Evolutionary conservation across 257 asterid genomes (phyloP).

Genomic region (Perilla frutescens): DNA sequence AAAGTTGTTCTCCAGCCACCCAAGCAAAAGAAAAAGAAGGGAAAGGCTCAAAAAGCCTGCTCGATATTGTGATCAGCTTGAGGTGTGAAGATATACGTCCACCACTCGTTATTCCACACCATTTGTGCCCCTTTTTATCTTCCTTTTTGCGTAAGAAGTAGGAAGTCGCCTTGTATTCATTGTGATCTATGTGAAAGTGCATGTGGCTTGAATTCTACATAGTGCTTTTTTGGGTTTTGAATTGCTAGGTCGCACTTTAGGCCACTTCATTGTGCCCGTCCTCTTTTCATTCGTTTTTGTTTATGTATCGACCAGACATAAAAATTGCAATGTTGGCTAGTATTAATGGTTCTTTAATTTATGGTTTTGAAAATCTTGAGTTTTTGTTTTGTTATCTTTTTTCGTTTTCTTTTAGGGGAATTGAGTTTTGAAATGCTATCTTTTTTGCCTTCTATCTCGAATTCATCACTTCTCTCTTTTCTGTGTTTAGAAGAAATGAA

Average conservation of each 20-base stretch:
- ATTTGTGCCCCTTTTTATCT: slow-evolving; percentile 37
- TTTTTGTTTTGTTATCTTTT: not conserved
- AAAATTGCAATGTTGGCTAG: slow-evolving; percentile 47
- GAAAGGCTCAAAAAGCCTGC: slow-evolving; percentile 63
- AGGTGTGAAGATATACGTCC: slow-evolving; percentile 37
- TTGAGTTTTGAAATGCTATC: slow-evolving; percentile 9
- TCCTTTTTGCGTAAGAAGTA: slow-evolving; percentile 44
- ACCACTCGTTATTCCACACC: slow-evolving; percentile 31
- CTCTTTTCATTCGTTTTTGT: slow-evolving; percentile 53
- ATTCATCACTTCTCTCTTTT: too few species aligned
- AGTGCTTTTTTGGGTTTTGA: slow-evolving; percentile 42
- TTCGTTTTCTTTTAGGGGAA: too few species aligned
- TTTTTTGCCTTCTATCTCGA: not conserved
- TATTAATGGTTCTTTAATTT: slow-evolving; percentile 26
- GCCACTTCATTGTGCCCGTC: slow-evolving; percentile 58
- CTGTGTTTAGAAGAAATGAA: too few species aligned
- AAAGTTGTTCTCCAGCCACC: slow-evolving; percentile 76
- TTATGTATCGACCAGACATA: slow-evolving; percentile 56
- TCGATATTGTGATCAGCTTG: slow-evolving; percentile 74
- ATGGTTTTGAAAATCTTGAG: not conserved
- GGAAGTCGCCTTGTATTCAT: slow-evolving; percentile 30
- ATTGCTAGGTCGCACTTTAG: slow-evolving; percentile 48
- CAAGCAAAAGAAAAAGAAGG: slow-evolving; percentile 71
- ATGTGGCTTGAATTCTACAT: slow-evolving; percentile 49
- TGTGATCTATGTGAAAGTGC: slow-evolving; percentile 54